A percentile compares a stretch with the other conserved stretches of the same genome.
Conservation (phyloP, 192 early-diverging fungal genomes). For the Gamsiella multidivaricata region DNA sequence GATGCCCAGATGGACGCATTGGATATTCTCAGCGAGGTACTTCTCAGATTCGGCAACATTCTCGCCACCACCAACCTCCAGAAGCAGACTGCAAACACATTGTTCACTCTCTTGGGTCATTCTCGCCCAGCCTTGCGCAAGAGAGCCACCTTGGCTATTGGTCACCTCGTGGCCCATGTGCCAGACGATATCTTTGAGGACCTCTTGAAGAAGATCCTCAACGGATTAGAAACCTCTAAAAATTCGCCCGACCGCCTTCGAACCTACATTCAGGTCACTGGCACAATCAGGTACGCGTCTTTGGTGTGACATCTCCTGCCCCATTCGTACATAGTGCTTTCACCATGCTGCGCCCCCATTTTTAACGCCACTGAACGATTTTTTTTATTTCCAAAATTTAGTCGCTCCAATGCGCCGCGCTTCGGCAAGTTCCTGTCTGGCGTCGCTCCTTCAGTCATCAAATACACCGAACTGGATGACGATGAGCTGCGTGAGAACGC, state of each 20-base stretch:
- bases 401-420: slow-evolving; percentile 77
- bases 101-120: slow-evolving; percentile 77
- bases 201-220: slow-evolving; percentile 65
- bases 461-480: slow-evolving; percentile 70
- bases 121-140: slow-evolving; percentile 81
- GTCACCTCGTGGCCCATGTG: slow-evolving; percentile 71
- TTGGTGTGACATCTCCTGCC: not conserved
- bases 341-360: slow-evolving; percentile 15
- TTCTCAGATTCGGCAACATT: slow-evolving; percentile 74
- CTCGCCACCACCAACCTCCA: slow-evolving; percentile 64
- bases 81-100: slow-evolving; percentile 68
- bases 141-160: slow-evolving; percentile 75
- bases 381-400: slow-evolving; percentile 39
- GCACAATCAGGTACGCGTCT: slow-evolving; percentile 72
- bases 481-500: slow-evolving; percentile 87
- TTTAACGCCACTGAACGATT: not conserved
- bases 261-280: slow-evolving; percentile 77
- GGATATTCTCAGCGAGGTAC: slow-evolving; percentile 79
- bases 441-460: slow-evolving; percentile 70
- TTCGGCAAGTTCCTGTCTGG: slow-evolving; percentile 72
- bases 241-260: slow-evolving; percentile 72
- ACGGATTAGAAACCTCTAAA: slow-evolving; percentile 62
- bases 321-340: not conserved
- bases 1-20: slow-evolving; percentile 76
- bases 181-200: slow-evolving; percentile 79